Evolutionary conservation across 805 yeast species (phyloP).

Genomic region (Huiozyma naganishii): DNA sequence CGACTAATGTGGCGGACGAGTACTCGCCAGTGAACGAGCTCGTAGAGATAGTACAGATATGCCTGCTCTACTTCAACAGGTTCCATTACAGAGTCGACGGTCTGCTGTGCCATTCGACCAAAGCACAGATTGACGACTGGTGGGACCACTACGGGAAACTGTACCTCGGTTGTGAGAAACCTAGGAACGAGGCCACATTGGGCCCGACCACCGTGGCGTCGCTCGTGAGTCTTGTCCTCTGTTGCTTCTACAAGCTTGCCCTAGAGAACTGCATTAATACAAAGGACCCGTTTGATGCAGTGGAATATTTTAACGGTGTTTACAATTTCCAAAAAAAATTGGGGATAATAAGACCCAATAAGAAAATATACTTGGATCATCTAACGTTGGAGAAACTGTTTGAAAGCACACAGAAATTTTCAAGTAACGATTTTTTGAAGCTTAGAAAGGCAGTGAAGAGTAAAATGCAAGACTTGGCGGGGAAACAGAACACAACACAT

Average conservation of each 20-base stretch:
- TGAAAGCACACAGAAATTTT: conserved; percentile 36
- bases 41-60: conserved; percentile 62
- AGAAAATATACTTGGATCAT: conserved; percentile 45
- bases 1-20: background rate
- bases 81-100: conserved; percentile 66
- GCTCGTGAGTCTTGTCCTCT: conserved; percentile 63
- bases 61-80: conserved; percentile 66
- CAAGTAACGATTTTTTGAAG: conserved; percentile 35
- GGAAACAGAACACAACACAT: conserved; percentile 28
- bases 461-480: conserved; percentile 57
- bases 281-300: conserved; percentile 75
- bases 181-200: conserved; percentile 39
- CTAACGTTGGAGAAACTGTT: conserved; percentile 42
- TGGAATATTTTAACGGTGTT: conserved; percentile 53
- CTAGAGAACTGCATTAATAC: conserved; percentile 49
- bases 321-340: conserved; percentile 69
- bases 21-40: conserved; percentile 55
- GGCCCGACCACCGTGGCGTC: conserved; percentile 68
- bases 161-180: conserved; percentile 24
- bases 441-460: conserved; percentile 59
- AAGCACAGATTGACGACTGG: conserved; percentile 67
- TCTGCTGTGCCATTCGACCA: conserved; percentile 66
- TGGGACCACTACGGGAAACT: conserved; percentile 62
- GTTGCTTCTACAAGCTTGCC: conserved; percentile 54
- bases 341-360: conserved; percentile 31